Percentiles rank a stretch among this genome's conserved stretches.
These are phyloP conservation scores for Tylopilus cervinicoccineus DNA, from an alignment of 768 basidiomycete genomes.

Conservation along the genomic window DNA sequence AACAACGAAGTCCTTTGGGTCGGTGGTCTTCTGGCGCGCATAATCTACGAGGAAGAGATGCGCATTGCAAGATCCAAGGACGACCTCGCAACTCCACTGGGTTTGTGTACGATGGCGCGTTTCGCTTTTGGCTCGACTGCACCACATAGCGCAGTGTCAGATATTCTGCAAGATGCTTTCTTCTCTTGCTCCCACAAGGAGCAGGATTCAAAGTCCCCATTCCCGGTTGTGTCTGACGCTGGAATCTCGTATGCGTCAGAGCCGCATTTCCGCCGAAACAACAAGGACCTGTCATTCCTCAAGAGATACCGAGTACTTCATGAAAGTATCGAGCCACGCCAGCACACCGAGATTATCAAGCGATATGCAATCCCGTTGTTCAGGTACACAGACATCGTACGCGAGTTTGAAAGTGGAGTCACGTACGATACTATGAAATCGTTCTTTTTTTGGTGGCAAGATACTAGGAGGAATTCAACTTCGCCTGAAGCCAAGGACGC, in stretches of 20 bases:
- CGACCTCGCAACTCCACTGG: constrained; percentile 18
- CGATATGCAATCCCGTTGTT: constrained; percentile 7
- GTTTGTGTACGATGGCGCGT: constrained; percentile 75
- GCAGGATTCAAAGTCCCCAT: not conserved
- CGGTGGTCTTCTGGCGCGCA: constrained; percentile 76
- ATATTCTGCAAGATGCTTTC: constrained; percentile 12
- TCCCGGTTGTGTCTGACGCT: constrained; percentile 12
- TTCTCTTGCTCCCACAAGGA: constrained; percentile 6
- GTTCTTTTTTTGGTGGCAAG: constrained; percentile 14
- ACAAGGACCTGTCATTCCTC: constrained; percentile 6
- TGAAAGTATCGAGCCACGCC: not conserved
- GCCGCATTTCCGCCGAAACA: constrained; percentile 4
- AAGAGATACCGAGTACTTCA: constrained; percentile 5
- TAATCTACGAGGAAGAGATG: constrained; percentile 83
- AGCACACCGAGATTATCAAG: constrained; percentile 3
- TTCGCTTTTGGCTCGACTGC: constrained; percentile 53
- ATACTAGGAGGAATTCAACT: not conserved
- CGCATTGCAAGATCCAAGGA: not conserved
- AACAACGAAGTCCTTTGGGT: constrained; percentile 84
- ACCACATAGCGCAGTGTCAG: constrained; percentile 28
- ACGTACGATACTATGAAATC: constrained; percentile 3
- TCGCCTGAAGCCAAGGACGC: not conserved
- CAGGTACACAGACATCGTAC: constrained; percentile 5
- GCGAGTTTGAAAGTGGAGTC: constrained; percentile 11
- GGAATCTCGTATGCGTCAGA: constrained; percentile 4